Evolutionary conservation across 352 stramenopile genomes (phyloP), one percentile per base, ranked within the genome.

Genomic region (Globisporangium megalacanthum): DNA sequence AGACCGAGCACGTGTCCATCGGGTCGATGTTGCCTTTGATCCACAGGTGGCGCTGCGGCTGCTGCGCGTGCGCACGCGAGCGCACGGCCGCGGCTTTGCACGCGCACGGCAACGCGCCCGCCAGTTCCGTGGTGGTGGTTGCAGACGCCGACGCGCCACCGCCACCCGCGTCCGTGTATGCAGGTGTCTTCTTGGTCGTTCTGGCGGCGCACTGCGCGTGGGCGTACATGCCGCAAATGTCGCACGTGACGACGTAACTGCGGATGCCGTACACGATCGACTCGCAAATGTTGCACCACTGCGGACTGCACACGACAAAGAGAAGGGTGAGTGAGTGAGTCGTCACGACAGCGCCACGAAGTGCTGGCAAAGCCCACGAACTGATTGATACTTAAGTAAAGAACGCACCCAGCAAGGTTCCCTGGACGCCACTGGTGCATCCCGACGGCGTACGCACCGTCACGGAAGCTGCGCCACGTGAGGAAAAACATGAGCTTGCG

Each of bases 201-300:
- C 68, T 72, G 17, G 76, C 77, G 0, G 79, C 83, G 54, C 83
- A 92, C 53, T 88, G 80, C 6, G 78, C 83, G 60, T 91, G 83
- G 15, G 83, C 83, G 56, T 82, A 88, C 77, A 91, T 92, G 49
- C 83, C 80, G 65, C 83, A 92, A 61, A 92, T 83, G 51, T 92
- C 83, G 62, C 83, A 92, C 60, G 73, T 91, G 57, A 91, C 83
- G 20, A 92, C 83, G 60, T 92, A 91, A 64, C 83, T 92, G 62
- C 83, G 80, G 64, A 92, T 92, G 52, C 83, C 80, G 61, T 91
- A 89, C 59, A 91, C 79, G 50, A 88, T 82, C 20, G 72, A 72
- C 48, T 90, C 70, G 64, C 83, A 92, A 55, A 91, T 72, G 35
- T 92, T 92, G 65, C 83, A 92, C 83, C 83, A 91, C 59, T 89